Base-by-base conservation (phyloP, 2,329 filamentous ascomycete species). In the Chaetomium olivaceum region DNA sequence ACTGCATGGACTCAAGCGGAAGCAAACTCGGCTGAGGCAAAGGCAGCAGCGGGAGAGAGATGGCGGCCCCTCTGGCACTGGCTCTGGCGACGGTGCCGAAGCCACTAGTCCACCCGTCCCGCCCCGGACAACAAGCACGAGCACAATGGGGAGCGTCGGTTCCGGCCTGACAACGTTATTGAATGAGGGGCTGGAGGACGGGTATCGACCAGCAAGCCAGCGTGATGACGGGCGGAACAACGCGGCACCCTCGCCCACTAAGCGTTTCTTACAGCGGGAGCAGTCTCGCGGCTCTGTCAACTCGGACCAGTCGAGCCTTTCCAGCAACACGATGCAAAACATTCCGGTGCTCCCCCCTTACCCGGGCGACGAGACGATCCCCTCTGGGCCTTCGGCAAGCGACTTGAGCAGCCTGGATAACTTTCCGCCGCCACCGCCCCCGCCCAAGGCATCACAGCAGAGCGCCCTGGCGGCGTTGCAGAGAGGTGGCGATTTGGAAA, bases 1-100 rank as follows among this genome's bases (percentile, higher is more conserved):
- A 33, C 85, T 99, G 9, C 95, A 99, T 76, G 95, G 95, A 2
- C 80, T 99, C 69, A 99, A 99, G 81, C 90, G 94, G 78, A 99
- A 99, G 77, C 95, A 99, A 76, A 93, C 96, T 74, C 92, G 93
- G 73, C 79, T 99, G 73, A 81, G 87, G 31, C 87, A 89, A 73
- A 88, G 85, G 69, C 85, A 88, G 71, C 77, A 81, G 4, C 81
- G 84, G 64, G 87, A 89, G 12, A 83, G 81, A 62, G 82, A 83
- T 79, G 86, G 69, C 31, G 68, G 64, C n/a, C 64, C 64, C 23
- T 7, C 54, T 9, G 59, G 64, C 79, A 48, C 57, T 36, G 31
- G 72, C 64, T 58, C 73, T 71, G 51, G 68, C 2, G 71, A 67
- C 52, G 36, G 59, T 48, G 50, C 61, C 23, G 77, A 77, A 7